Base-by-base conservation (phyloP, 2,329 filamentous ascomycete genomes). In the Sclerotinia minor region DNA sequence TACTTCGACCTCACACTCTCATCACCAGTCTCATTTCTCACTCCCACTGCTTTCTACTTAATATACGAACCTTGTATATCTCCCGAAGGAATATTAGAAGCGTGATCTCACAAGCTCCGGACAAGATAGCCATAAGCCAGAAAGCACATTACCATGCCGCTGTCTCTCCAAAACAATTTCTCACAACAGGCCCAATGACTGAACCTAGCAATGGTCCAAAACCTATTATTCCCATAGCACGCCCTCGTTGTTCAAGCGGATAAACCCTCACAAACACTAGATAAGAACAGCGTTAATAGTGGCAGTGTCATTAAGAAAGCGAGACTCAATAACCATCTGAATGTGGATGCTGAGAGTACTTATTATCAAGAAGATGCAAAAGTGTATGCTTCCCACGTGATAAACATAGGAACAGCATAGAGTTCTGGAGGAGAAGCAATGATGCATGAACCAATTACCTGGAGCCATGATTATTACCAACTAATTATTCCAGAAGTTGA, bases 261-360 rank as follows among this genome's bases (percentile, higher is more conserved):
- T 32, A 49, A n/a, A 50, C n/a, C 59, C 59, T 19, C 3, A 50
- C 26, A 13, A 13, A 49, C 50, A 24, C 44, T 38, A 9, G 59
- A 47, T 61, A 38, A 61, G 58, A 26, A 49, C 44, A 11, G 49
- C n/a, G 19, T 69, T 47, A n/a, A 83, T 13, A 79, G 88, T 89
- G 60, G 87, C 87, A 21, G 85, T 77, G 13, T 89, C 90, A 3
- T 84, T 82, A 3, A 90, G 72, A 71, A 90, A 84, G 1, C 88
- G 84, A 72, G 89, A 87, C 17, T 78, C 81, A 57, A 88, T 82
- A 45, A 89, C 79, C 53, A 81, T 75, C 15, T 75, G 77, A n/a
- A 84, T 73, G 19, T 78, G 80, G 0, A 81, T 81, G 0, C 83
- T 80, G 32, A 74, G 74, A 0, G 85, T 85, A 72, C 83, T 83